Percentiles rank a stretch among this genome's conserved stretches.
phyloP scores from a whole-genome alignment of 2,329 filamentous ascomycete species.

The Gnomoniopsis sp. region DNA sequence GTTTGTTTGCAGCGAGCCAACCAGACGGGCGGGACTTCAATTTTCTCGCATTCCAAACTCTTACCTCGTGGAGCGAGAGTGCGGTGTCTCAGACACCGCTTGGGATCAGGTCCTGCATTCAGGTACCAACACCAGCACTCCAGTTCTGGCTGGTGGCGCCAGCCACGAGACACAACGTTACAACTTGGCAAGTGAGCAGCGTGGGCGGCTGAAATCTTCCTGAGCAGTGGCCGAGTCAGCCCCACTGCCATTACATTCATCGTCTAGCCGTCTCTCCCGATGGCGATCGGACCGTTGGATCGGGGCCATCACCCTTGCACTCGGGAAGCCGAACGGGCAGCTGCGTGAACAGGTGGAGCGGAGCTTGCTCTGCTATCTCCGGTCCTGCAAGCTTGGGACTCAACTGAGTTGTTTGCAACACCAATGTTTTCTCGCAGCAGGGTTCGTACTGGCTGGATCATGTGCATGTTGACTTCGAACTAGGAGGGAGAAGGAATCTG shows the following conservation, averaged over 20 bases:
- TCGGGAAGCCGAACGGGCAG: constrained; percentile 2
- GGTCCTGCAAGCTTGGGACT: constrained; percentile 8
- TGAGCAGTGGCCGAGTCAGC: neutral
- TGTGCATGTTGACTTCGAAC: constrained; percentile 1
- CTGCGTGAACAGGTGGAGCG: constrained; percentile 17
- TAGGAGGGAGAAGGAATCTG: constrained; percentile 1
- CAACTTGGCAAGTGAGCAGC: neutral
- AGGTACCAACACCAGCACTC: constrained; percentile 2
- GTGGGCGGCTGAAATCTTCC: neutral
- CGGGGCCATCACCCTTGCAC: constrained; percentile 10
- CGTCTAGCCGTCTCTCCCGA: constrained; percentile 1
- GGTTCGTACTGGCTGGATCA: neutral
- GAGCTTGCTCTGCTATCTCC: constrained; percentile 2
- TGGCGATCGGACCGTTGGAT: constrained; percentile 3
- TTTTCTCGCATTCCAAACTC: neutral
- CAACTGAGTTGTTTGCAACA: constrained; percentile 10
- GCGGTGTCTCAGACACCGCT: constrained; percentile 11
- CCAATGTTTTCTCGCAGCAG: neutral
- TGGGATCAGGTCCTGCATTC: constrained; percentile 6
- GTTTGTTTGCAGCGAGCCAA: constrained; percentile 10
- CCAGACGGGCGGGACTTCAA: neutral
- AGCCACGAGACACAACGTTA: neutral
- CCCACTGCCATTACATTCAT: neutral
- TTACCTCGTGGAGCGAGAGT: neutral
- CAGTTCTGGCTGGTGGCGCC: neutral